These are phyloP conservation scores for Mycena polygramma DNA, from an alignment of 768 basidiomycete species.

Conservation along the genomic window DNA sequence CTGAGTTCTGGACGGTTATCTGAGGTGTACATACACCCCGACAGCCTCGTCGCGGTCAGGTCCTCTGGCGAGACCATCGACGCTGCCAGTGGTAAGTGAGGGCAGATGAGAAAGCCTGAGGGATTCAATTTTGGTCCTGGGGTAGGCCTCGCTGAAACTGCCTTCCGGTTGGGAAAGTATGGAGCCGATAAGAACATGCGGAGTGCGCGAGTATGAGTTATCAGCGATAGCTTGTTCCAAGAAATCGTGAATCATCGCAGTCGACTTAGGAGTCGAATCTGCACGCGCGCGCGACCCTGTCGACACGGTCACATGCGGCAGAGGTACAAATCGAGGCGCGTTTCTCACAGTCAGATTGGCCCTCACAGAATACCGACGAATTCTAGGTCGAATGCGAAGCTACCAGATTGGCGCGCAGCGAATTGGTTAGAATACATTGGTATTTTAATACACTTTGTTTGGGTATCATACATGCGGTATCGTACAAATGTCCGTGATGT, in stretches of 20 bases:
- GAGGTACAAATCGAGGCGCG: neutral
- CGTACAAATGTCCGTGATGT: neutral
- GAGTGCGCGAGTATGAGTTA: neutral
- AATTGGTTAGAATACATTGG: no score
- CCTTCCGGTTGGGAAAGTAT: neutral
- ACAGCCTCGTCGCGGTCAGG: no score
- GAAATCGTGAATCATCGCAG: constrained; percentile 18
- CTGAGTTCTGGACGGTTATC: no score
- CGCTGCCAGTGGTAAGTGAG: no score
- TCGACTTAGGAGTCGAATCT: neutral
- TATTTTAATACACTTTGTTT: neutral
- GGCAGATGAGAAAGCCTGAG: no score
- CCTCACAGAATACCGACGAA: no score
- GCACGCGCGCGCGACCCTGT: no score
- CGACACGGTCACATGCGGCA: constrained; percentile 15
- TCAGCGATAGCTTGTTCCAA: neutral
- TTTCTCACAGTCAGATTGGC: neutral
- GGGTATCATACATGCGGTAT: neutral
- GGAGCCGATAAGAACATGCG: constrained; percentile 20
- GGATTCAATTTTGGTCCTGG: neutral
- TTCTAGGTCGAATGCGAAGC: no score
- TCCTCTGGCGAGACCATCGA: no score
- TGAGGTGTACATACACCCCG: no score
- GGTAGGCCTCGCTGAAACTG: constrained; percentile 20
- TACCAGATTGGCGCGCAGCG: no score